These are phyloP conservation scores for Wallacemonas sp. DNA, from an alignment of 208 protist species.

Conservation along the genomic window DNA sequence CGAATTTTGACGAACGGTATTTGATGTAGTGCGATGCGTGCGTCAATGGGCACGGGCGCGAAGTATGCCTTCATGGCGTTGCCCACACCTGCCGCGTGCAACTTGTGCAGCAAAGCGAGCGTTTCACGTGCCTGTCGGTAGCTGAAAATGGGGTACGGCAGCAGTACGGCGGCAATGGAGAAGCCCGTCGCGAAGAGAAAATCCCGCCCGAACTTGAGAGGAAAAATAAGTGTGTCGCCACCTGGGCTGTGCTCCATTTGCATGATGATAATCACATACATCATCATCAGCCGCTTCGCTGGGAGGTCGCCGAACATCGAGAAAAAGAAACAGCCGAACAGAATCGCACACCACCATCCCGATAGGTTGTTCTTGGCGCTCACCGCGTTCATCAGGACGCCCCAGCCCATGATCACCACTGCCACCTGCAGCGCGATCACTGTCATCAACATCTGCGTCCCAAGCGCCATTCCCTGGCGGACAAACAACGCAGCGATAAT, in stretches of 20 bases:
- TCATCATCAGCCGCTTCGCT: constrained; percentile 46
- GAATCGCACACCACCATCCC: constrained; percentile 65
- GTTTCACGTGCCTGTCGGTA: constrained; percentile 28
- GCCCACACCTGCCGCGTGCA: constrained; percentile 39
- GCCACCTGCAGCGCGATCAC: constrained; percentile 25
- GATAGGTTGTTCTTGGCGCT: constrained; percentile 23
- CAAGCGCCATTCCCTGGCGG: constrained; percentile 21
- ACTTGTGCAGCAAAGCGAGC: constrained; percentile 37
- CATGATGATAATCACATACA: constrained; percentile 58
- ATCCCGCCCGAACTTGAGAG: constrained; percentile 31
- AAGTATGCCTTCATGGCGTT: constrained; percentile 62
- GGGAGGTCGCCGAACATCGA: constrained; percentile 53
- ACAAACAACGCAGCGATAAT: constrained; percentile 32
- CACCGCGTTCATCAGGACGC: constrained; percentile 43
- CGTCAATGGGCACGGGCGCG: constrained; percentile 48
- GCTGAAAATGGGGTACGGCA: constrained; percentile 52
- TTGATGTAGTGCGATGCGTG: constrained; percentile 35
- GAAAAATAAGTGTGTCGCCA: constrained; percentile 22
- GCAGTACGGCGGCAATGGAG: constrained; percentile 21
- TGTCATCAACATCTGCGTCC: constrained; percentile 32
- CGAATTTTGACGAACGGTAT: constrained; percentile 45
- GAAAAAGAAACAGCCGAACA: constrained; percentile 31
- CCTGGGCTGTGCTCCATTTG: constrained; percentile 45
- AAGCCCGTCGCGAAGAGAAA: constrained; percentile 43
- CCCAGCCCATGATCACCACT: constrained; percentile 31